A percentile compares a stretch with the other conserved stretches of the same genome.
phyloP scores from a whole-genome alignment of 352 stramenopile genomes.

The Globisporangium barbulae region DNA sequence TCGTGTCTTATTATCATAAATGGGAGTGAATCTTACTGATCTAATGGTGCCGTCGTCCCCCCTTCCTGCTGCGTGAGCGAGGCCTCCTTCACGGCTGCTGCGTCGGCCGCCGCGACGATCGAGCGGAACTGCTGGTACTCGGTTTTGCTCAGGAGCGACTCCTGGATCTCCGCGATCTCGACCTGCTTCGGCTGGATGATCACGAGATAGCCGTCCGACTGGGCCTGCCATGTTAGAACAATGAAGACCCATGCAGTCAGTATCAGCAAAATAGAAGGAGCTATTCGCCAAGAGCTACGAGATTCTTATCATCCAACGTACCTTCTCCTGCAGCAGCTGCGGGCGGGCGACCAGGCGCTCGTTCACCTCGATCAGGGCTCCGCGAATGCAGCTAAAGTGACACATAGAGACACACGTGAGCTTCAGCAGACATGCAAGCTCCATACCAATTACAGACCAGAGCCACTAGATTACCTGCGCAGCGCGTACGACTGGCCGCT shows the following conservation, averaged over 20 bases:
- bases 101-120: slow-evolving; percentile 21
- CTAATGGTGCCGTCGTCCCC: slow-evolving; percentile 3
- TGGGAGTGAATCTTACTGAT: slow-evolving; percentile 11
- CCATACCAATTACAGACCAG: background rate
- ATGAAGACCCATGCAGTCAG: background rate
- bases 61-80: slow-evolving; percentile 1
- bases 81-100: background rate
- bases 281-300: background rate
- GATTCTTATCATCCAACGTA: background rate
- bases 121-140: slow-evolving; percentile 74
- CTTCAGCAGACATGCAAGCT: background rate
- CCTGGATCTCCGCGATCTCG: slow-evolving; percentile 78
- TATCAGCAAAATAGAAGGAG: background rate
- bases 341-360: slow-evolving; percentile 55
- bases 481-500: slow-evolving; percentile 60
- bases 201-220: slow-evolving; percentile 75
- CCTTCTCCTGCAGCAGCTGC: slow-evolving; percentile 55
- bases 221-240: slow-evolving; percentile 23
- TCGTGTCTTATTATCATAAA: slow-evolving; percentile 12
- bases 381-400: slow-evolving; percentile 64
- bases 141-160: slow-evolving; percentile 71
- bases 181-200: slow-evolving; percentile 82
- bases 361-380: slow-evolving; percentile 78
- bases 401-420: background rate
- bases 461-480: slow-evolving; percentile 28